Conservation (phyloP, 225 moss, liverwort and hornwort genomes). For the Neckera pumila region DNA sequence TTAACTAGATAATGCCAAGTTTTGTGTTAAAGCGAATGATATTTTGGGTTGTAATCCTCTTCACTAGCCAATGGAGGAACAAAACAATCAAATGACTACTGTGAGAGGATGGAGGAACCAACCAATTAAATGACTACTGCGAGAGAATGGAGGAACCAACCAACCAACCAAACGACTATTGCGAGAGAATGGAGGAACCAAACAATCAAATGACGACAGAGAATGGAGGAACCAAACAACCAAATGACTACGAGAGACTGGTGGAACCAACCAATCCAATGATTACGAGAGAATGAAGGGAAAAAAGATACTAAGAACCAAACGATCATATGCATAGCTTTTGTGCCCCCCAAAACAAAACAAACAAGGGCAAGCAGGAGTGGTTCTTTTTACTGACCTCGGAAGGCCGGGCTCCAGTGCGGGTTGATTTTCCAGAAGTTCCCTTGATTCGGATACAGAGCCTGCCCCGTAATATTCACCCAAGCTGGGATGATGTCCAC, state of each 20-base stretch:
- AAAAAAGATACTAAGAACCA: neutral
- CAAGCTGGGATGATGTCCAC: slow-evolving; percentile 23
- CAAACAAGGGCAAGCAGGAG: no score
- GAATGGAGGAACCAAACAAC: neutral
- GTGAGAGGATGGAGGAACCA: neutral
- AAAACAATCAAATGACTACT: neutral
- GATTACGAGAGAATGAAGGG: neutral
- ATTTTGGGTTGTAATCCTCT: neutral
- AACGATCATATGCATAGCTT: neutral
- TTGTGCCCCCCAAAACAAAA: neutral
- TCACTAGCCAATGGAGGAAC: neutral
- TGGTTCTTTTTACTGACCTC: neutral
- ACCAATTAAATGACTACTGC: neutral
- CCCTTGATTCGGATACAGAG: neutral
- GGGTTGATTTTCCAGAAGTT: slow-evolving; percentile 8
- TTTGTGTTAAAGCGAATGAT: neutral
- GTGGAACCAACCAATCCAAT: neutral
- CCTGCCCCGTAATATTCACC: neutral
- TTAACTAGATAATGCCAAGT: neutral
- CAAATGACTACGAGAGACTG: no score
- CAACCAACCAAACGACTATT: neutral
- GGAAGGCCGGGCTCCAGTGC: neutral
- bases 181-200: neutral
- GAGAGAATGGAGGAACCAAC: neutral
- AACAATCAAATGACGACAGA: neutral